Base-by-base conservation (phyloP, 768 basidiomycete genomes). In the Phlegmacium glaucopus region DNA sequence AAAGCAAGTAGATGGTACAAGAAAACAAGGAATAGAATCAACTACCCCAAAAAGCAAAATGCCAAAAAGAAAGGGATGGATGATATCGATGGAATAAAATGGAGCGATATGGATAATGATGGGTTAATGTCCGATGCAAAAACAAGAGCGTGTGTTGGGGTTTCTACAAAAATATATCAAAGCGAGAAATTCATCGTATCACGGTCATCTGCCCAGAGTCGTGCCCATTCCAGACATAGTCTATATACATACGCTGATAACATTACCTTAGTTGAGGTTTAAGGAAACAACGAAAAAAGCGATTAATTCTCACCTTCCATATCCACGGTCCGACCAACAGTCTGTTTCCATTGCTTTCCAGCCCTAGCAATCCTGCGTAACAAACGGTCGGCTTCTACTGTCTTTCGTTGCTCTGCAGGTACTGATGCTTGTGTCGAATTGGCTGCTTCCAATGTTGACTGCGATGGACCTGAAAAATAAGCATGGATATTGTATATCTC, bases 401-500 rank as follows among this genome's bases (percentile, higher is more conserved):
- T 60, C 45, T 61, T 55, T 30, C 71, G 67, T 41, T 64, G 61
- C 42, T 72, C 66, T 32, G 56, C 56, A 41, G 68, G 65, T 5
- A 66, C 52, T 9, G 50, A 49, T n/a, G 60, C 60, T 17, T 62
- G 53, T 0, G 80, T 81, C 13, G 73, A 74, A 56, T 83, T 84
- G 17, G 73, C 72, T 0, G 72, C 69, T 26, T 71, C 64, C 9
- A 87, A 65, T 32, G 83, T 79, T 3, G 83, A 72, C 9, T 72
- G 60, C 0, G 90, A 76, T 1, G 90, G 81, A 1, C 95, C 94
- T 0, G 90, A 92, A 72, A 97, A 98, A 74, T 86, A 99, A 2
- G 91, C 79, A 58, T 90, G 82, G 46, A 97, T 79, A 61, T 97
- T 94, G 72, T 98, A 96, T 43, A 99, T 83, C 67, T 99, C 95